Evolutionary conservation across 306 rosid genomes (phyloP).

Genomic region (Crataegus laevigata): DNA sequence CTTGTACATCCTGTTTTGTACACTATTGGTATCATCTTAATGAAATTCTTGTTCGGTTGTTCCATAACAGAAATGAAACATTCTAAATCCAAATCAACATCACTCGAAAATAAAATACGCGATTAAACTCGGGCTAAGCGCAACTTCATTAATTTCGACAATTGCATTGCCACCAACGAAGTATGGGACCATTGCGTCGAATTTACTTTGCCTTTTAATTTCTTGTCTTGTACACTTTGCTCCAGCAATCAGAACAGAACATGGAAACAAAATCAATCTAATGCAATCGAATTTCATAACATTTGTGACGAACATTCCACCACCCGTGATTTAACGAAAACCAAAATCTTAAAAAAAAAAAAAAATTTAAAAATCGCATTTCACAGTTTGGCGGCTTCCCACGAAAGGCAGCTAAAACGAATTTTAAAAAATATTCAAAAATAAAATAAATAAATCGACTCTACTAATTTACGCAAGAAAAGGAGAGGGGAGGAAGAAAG

Average conservation of each 20-base stretch:
- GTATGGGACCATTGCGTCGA: neutral
- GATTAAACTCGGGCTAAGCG: neutral
- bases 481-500: neutral
- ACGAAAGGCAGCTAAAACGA: neutral
- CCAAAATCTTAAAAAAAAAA: neutral
- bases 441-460: neutral
- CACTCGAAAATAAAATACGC: neutral
- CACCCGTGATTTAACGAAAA: neutral
- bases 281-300: no score
- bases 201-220: neutral
- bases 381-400: neutral
- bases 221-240: neutral
- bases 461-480: constrained; percentile 14
- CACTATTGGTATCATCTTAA: neutral
- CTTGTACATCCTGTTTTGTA: neutral
- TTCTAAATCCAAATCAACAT: neutral
- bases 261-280: no score
- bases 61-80: neutral
- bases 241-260: neutral
- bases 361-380: neutral
- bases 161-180: neutral
- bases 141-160: neutral
- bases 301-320: no score
- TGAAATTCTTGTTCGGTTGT: neutral
- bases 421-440: neutral